Base-by-base conservation (phyloP, 2,329 filamentous ascomycete species). In the Botrytis paeoniae region DNA sequence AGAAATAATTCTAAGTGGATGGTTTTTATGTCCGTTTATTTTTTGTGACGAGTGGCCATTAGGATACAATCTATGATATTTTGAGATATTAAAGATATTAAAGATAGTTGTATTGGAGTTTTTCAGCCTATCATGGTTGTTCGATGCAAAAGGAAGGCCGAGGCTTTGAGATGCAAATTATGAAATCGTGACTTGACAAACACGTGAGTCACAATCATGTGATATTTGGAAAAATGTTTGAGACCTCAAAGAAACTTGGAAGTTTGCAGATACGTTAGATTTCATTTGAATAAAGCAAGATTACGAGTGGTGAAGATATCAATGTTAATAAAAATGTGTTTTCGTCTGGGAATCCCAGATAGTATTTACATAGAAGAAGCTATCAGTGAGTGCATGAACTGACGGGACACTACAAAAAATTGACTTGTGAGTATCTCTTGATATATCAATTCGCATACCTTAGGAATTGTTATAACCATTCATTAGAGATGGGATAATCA, bases 281-380 rank as follows among this genome's bases (percentile, higher is more conserved):
- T n/a, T 16, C 5, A 7, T 7, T 29, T 54, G 14, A 16, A 29
- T 54, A 1, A 29, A 57, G 12, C n/a, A 57, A 29, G n/a, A 6
- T 29, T n/a, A 18, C 1, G 9, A 8, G n/a, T 54, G 14, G n/a
- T 32, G 6, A 4, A 16, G 3, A 57, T 18, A 18, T 4, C n/a
- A 18, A 18, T 29, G 3, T 4, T 18, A 32, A 8, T 9, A 9
- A 18, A 57, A 4, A 8, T 4, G 0, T 29, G 6, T 29, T 29
- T 18, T 14, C 3, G 3, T 57, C 14, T 18, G 14, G 7, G 6
- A 29, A 29, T 29, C 0, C 3, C n/a, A 18, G 3, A 3, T 18
- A 2, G 18, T 32, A 18, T 29, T 6, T 4, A 29, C 14, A 18
- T 18, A 25, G 6, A 29, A n/a, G 14, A 6, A 54, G 10, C 25